A percentile compares a stretch with the other conserved stretches of the same genome.
phyloP scores from a whole-genome alignment of 2,329 filamentous ascomycete species.

The Claviceps spartinae region DNA sequence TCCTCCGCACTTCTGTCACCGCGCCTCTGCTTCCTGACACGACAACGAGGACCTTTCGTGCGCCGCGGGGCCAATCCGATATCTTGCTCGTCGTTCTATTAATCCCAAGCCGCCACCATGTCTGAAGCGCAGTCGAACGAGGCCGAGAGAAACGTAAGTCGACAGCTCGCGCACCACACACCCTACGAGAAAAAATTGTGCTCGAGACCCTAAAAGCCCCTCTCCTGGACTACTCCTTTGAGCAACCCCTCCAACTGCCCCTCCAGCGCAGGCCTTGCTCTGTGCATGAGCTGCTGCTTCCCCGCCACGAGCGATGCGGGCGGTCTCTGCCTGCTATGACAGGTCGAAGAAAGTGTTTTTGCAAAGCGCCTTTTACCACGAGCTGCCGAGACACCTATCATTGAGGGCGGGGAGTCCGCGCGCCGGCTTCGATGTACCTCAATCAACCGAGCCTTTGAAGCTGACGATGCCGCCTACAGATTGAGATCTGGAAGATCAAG shows the following conservation, averaged over 20 bases:
- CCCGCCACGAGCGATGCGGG: slow-evolving; percentile 14
- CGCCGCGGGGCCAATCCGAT: slow-evolving; percentile 13
- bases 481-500: slow-evolving; percentile 94
- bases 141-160: slow-evolving; percentile 84
- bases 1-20: slow-evolving; percentile 6
- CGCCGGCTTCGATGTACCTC: not conserved
- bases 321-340: not conserved
- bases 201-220: slow-evolving; percentile 2
- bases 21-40: slow-evolving; percentile 7
- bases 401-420: not conserved
- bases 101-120: slow-evolving; percentile 46
- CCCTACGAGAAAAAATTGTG: slow-evolving; percentile 9
- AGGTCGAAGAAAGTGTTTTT: not conserved
- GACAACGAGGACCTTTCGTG: slow-evolving; percentile 4
- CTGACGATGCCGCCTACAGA: slow-evolving; percentile 26
- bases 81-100: slow-evolving; percentile 10
- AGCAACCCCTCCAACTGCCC: not conserved
- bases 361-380: no score
- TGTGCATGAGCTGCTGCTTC: slow-evolving; percentile 10
- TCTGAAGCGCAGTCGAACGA: slow-evolving; percentile 78
- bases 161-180: not conserved
- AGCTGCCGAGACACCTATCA: not conserved
- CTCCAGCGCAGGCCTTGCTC: not conserved
- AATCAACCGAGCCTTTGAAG: not conserved
- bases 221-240: not conserved